Evolutionary conservation across 257 asterid genomes (phyloP).

Genomic region (Buddleja alternifolia): DNA sequence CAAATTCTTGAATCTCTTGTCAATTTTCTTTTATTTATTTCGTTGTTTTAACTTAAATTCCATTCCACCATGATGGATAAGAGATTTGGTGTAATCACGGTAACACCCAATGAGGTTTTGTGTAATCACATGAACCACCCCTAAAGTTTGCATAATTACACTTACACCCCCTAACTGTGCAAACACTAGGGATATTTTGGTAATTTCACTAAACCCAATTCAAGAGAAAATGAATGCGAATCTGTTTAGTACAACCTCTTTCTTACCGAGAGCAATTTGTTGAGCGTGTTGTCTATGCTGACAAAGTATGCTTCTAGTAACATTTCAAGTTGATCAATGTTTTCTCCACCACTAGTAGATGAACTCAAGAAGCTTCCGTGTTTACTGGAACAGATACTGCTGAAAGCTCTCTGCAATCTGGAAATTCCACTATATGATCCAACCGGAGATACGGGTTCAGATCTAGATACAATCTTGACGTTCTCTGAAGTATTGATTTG

Average conservation of each 20-base stretch:
- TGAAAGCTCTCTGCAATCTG: constrained; percentile 82
- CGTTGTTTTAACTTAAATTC: background rate
- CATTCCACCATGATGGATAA: no score
- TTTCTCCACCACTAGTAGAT: constrained; percentile 58
- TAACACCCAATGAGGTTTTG: no score
- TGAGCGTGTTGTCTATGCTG: constrained; percentile 78
- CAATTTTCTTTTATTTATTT: background rate
- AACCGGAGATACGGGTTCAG: constrained; percentile 89
- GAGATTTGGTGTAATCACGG: no score
- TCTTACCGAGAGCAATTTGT: constrained; percentile 87
- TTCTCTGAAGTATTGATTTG: constrained; percentile 42
- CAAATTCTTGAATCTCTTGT: background rate
- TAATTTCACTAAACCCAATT: no score
- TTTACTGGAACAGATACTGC: constrained; percentile 76
- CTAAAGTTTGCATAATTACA: no score
- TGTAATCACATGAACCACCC: no score
- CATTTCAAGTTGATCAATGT: constrained; percentile 97
- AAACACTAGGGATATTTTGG: no score
- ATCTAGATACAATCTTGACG: constrained; percentile 48
- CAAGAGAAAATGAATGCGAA: background rate
- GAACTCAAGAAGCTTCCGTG: constrained; percentile 85
- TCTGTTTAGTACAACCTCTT: constrained; percentile 2
- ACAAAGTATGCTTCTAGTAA: constrained; percentile 94
- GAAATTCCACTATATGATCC: constrained; percentile 58
- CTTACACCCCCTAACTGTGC: no score